Evolutionary conservation across 2,329 filamentous ascomycete genomes (phyloP), one percentile per base, ranked within the genome.

Genomic region (Coniochaeta ligniaria): DNA sequence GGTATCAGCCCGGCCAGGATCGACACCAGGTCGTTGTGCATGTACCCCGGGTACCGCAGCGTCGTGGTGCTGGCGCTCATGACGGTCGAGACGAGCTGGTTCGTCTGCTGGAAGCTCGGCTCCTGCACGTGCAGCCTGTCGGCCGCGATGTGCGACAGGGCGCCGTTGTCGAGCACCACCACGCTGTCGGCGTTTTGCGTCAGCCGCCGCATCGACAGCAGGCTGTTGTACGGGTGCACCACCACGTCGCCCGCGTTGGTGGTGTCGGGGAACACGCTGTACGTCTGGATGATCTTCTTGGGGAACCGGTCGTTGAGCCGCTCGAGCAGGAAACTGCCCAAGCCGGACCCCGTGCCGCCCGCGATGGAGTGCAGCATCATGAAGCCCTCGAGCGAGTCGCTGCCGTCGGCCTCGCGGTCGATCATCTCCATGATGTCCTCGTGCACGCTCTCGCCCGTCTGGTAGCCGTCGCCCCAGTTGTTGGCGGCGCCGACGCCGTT

Each of bases 341-440:
- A 77, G n/a, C 95, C 95, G 24, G 93, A 97, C 9, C 95, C 95
- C 20, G 95, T 99, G 61, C 95, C 95, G 63, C 95, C 95, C 50
- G 95, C 96, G 71, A 99, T 99, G 3, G 95, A 98, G 74, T 99
- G 95, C 65, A 99, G 83, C 75, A 99, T 86, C 95, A 99, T 99
- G 78, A 99, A 99, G 43, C 95, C 95, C 85, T 99, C 95, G 4
- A 99, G 82, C 59, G 93, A 97, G 75, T 99, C 95, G 73, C 94
- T 98, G 35, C 96, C 96, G 75, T 99, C 95, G 17, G 96, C 95
- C 74, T 99, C 95, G 63, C 95, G 89, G 72, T 99, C 95, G 70
- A 99, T 96, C 92, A 99, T 99, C 74, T 99, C 96, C 83, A 99
- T 91, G 60, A 99, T 92, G 73, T 99, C 95, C 74, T 99, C 95